These are phyloP conservation scores for Hypoxylon sp. DNA, from an alignment of 2,329 filamentous ascomycete genomes.

Conservation along the genomic window DNA sequence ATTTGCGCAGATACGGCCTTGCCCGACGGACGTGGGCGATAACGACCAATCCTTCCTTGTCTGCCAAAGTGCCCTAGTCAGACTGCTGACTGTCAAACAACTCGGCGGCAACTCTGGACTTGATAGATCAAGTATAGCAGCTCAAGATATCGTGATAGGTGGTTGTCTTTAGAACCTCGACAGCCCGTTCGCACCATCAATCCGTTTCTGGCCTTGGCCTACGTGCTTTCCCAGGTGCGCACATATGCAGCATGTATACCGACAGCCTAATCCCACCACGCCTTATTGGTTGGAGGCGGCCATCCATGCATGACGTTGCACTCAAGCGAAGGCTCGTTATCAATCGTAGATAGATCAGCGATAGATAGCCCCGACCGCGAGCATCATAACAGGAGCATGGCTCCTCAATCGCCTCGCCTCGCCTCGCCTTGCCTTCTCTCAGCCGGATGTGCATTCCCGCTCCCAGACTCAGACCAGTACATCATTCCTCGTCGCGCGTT, in stretches of 20 bases:
- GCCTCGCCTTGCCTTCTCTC: not conserved
- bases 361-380: slow-evolving; percentile 23
- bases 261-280: not conserved
- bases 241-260: not conserved
- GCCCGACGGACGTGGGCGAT: too few species aligned
- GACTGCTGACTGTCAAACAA: not conserved
- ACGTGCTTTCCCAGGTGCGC: too few species aligned
- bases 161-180: too few species aligned
- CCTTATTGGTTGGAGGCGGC: slow-evolving; percentile 17
- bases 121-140: not conserved
- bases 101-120: not conserved
- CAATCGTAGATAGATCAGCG: slow-evolving; percentile 17
- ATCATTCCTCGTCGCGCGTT: not conserved
- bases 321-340: slow-evolving; percentile 14
- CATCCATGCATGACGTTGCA: slow-evolving; percentile 17
- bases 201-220: not conserved
- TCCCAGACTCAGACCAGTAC: slow-evolving; percentile 3
- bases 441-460: slow-evolving; percentile 14
- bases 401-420: not conserved
- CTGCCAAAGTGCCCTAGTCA: too few species aligned
- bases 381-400: slow-evolving; percentile 27
- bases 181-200: not conserved
- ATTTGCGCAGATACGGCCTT: too few species aligned
- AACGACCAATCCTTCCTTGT: too few species aligned
- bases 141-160: not conserved